phyloP scores from a whole-genome alignment of 2,329 filamentous ascomycete genomes.

The Penicillium sp. region DNA sequence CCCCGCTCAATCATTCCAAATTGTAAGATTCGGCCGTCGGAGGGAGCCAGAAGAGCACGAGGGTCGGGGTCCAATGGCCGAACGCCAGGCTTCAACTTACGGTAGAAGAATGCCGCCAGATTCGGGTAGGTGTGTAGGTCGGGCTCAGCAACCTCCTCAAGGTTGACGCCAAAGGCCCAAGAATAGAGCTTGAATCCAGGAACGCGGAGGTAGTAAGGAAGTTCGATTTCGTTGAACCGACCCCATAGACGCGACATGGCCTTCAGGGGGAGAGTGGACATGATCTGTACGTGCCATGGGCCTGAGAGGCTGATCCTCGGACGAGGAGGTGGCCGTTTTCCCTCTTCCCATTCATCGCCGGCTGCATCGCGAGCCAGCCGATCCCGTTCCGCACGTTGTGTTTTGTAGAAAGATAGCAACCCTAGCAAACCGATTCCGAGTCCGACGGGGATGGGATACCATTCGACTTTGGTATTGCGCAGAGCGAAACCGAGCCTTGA shows the following conservation, averaged over 20 bases:
- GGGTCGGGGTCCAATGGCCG: slow-evolving; percentile 75
- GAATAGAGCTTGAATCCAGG: slow-evolving; percentile 89
- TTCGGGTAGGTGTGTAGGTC: slow-evolving; percentile 88
- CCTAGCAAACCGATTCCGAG: slow-evolving; percentile 79
- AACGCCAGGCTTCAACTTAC: slow-evolving; percentile 77
- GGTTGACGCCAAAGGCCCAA: slow-evolving; percentile 80
- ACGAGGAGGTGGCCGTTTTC: slow-evolving; percentile 43
- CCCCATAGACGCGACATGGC: slow-evolving; percentile 84
- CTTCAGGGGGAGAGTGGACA: slow-evolving; percentile 86
- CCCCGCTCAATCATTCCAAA: slow-evolving; percentile 86
- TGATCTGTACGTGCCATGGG: slow-evolving; percentile 86
- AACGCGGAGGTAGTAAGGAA: slow-evolving; percentile 77
- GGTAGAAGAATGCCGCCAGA: slow-evolving; percentile 93
- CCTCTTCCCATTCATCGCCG: slow-evolving; percentile 29
- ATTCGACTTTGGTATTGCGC: slow-evolving; percentile 61
- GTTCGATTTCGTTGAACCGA: slow-evolving; percentile 76
- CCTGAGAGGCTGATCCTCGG: slow-evolving; percentile 67
- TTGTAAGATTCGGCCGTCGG: slow-evolving; percentile 83
- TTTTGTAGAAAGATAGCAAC: slow-evolving; percentile 72
- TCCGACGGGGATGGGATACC: slow-evolving; percentile 83
- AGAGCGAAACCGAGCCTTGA: slow-evolving; percentile 52
- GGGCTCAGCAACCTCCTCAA: slow-evolving; percentile 76
- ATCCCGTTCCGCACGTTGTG: slow-evolving; percentile 46
- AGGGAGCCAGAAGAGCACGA: slow-evolving; percentile 72
- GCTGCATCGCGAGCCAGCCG: slow-evolving; percentile 42